phyloP scores from a whole-genome alignment of 495 filamentous ascomycete genomes.

The Umbilicaria muhlenbergii region DNA sequence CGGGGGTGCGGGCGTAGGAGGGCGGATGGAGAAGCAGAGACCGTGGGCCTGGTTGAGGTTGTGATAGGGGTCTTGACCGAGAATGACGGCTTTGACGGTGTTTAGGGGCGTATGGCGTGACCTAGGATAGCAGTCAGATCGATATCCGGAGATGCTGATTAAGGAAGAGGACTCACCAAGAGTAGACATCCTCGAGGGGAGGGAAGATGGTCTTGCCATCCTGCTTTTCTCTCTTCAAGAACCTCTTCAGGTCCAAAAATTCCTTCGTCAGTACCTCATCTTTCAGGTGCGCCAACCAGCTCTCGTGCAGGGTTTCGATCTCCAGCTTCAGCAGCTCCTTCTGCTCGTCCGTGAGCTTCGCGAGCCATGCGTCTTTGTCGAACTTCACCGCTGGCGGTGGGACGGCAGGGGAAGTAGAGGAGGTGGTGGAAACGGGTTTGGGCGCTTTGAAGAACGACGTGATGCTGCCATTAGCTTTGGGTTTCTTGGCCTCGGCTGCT shows the following conservation, averaged over 20 bases:
- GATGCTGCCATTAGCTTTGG: slow-evolving; percentile 44
- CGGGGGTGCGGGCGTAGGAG: slow-evolving; percentile 74
- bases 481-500: slow-evolving; percentile 46
- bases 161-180: slow-evolving; percentile 46
- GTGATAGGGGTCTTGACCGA: slow-evolving; percentile 97
- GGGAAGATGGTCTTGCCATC: slow-evolving; percentile 65
- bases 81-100: slow-evolving; percentile 73
- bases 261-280: slow-evolving; percentile 61
- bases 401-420: slow-evolving; percentile 11
- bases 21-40: slow-evolving; percentile 82
- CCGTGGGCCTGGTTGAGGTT: slow-evolving; percentile 92
- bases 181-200: slow-evolving; percentile 78
- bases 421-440: slow-evolving; percentile 19
- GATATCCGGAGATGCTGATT: slow-evolving; percentile 2
- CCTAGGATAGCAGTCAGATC: slow-evolving; percentile 27
- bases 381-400: slow-evolving; percentile 39
- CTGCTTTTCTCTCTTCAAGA: slow-evolving; percentile 66
- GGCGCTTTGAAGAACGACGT: slow-evolving; percentile 36
- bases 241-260: slow-evolving; percentile 77
- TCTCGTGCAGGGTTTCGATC: slow-evolving; percentile 79
- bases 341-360: slow-evolving; percentile 64
- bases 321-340: slow-evolving; percentile 69
- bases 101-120: slow-evolving; percentile 79
- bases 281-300: slow-evolving; percentile 76
- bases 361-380: slow-evolving; percentile 77